Evolutionary conservation across 495 filamentous ascomycete genomes (phyloP).

Genomic region (Parachaetomium inaequale): DNA sequence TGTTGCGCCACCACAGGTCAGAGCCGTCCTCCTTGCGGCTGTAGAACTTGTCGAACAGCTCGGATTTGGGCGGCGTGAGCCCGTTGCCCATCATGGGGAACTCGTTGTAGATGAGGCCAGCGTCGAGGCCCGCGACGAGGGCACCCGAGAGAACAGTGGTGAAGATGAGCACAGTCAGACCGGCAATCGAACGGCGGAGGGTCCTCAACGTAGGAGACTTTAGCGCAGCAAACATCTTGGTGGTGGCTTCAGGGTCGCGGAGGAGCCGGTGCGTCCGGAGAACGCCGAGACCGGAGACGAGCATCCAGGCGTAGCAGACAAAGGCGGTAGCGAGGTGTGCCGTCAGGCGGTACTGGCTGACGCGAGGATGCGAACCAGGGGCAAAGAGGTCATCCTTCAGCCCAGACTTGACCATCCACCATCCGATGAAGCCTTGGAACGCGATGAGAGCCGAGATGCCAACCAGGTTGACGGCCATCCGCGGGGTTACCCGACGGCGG

Average conservation of each 20-base stretch:
- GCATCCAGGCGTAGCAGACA: constrained; percentile 85
- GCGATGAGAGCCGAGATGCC: constrained; percentile 88
- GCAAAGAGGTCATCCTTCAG: constrained; percentile 92
- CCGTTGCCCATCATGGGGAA: constrained; percentile 92
- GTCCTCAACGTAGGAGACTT: constrained; percentile 60
- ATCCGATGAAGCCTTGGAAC: constrained; percentile 91
- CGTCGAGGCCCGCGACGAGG: constrained; percentile 90
- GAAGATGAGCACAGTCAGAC: constrained; percentile 75
- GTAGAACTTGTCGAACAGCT: constrained; percentile 85
- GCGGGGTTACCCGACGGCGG: constrained; percentile 69
- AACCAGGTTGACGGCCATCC: constrained; percentile 70
- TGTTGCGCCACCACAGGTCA: constrained; percentile 93
- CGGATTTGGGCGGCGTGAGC: constrained; percentile 70
- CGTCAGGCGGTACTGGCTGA: constrained; percentile 89
- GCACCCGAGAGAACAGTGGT: constrained; percentile 88
- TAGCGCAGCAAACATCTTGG: constrained; percentile 55
- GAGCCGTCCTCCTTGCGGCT: constrained; percentile 67
- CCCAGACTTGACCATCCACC: constrained; percentile 99
- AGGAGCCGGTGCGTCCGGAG: constrained; percentile 70
- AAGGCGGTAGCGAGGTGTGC: constrained; percentile 89
- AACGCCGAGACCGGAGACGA: constrained; percentile 84
- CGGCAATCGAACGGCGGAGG: constrained; percentile 70
- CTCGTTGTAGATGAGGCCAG: constrained; percentile 96
- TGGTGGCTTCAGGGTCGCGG: constrained; percentile 54
- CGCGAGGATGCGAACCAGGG: constrained; percentile 82